Evolutionary conservation across 768 basidiomycete genomes (phyloP), one percentile per base, ranked within the genome.

Genomic region (Cyclocybe aegerita): DNA sequence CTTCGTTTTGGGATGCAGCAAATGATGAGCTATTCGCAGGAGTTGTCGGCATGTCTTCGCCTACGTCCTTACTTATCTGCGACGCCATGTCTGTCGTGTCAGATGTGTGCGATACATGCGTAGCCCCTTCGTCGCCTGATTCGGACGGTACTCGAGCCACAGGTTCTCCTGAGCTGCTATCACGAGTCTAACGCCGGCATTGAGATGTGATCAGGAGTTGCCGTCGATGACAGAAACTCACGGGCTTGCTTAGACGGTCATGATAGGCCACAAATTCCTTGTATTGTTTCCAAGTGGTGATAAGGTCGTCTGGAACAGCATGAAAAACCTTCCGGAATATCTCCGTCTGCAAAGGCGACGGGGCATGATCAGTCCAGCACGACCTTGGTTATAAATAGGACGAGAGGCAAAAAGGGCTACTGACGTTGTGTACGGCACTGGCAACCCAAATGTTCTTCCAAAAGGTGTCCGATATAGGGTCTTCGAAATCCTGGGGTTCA

Each of bases 241-340:
- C 90, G 31, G 77, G 79, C 67, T 82, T 88, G 58, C 77, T 81
- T 54, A 90, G 60, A 2, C 88, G 81, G 54, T 93, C 91, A 40
- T 93, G 87, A 61, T 88, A 78, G 4, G 75, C 67, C 40, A 87
- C 71, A 60, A 90, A 98, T 54, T 95, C 90, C 63, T 86, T 95
- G 60, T 82, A 98, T 62, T 93, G 89, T 61, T 94, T 94, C 96
- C 96, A 99, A 0, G 95, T 96, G 1, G 86, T 87, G 52, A 98
- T 82, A 16, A 85, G 75, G 65, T 99, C 95, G 65, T 98, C 96
- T 4, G 97, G 96, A 47, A 95, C 74, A 33, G 89, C 87, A 60
- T 93, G 87, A 74, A 99, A 99, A 3, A 98, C 93, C 64, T 90
- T 95, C 48, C 94, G 86, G 70, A 82, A 98, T 56, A 98, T 93